Evolutionary conservation across 78 protist species (phyloP).

Genomic region (Acrasis kona): DNA sequence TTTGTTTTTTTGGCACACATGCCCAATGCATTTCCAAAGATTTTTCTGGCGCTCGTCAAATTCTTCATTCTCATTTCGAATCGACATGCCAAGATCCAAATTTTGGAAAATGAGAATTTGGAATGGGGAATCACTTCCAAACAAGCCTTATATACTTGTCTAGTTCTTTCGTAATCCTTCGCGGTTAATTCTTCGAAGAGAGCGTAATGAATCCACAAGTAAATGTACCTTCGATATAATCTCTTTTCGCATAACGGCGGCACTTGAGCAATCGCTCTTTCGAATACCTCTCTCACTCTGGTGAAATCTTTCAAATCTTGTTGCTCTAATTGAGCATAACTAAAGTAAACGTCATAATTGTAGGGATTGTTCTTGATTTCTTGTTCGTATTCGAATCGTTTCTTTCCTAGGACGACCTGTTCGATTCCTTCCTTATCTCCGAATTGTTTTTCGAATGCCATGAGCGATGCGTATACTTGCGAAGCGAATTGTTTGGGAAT

Average conservation of each 20-base stretch:
- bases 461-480: conserved; percentile 51
- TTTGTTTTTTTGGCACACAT: conserved; percentile 47
- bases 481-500: conserved; percentile 59
- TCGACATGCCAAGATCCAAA: conserved; percentile 81
- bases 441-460: conserved; percentile 76
- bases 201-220: conserved; percentile 93
- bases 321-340: conserved; percentile 85
- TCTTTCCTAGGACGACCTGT: conserved; percentile 64
- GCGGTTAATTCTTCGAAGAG: conserved; percentile 79
- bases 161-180: conserved; percentile 69
- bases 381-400: conserved; percentile 82
- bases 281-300: conserved; percentile 78
- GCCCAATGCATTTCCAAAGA: conserved; percentile 67
- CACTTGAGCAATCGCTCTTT: conserved; percentile 85
- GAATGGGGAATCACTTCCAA: conserved; percentile 79
- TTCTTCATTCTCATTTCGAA: conserved; percentile 82
- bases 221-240: conserved; percentile 90
- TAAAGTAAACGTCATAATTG: conserved; percentile 96
- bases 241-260: conserved; percentile 86
- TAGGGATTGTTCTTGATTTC: conserved; percentile 37
- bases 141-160: conserved; percentile 63
- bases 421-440: conserved; percentile 82
- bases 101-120: conserved; percentile 84
- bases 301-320: conserved; percentile 60
- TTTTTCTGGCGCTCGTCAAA: conserved; percentile 55